These are phyloP conservation scores for Wakefieldia striispora DNA, from an alignment of 768 basidiomycete genomes.

Conservation along the genomic window DNA sequence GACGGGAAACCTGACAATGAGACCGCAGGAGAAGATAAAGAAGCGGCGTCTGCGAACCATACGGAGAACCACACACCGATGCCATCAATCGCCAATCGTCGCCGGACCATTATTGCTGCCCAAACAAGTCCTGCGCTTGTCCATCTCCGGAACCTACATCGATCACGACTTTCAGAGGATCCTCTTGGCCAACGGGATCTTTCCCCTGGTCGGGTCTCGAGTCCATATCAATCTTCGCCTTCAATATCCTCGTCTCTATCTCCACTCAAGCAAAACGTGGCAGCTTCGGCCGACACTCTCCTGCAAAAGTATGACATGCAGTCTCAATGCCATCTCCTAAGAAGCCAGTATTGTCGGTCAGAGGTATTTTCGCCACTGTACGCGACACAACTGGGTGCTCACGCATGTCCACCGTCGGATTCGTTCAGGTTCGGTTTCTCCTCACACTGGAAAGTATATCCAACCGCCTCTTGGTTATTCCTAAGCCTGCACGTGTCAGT, in stretches of 20 bases:
- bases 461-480: conserved; percentile 87
- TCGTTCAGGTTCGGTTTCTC: conserved; percentile 73
- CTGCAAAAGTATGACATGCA: conserved; percentile 65
- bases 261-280: conserved; percentile 43
- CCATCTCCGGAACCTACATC: conserved; percentile 51
- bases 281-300: conserved; percentile 51
- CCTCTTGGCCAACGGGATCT: conserved; percentile 68
- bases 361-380: conserved; percentile 52
- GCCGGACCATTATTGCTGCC: conserved; percentile 58
- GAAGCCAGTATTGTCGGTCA: conserved; percentile 85
- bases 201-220: conserved; percentile 33
- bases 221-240: conserved; percentile 71
- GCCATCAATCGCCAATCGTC: conserved; percentile 27
- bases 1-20: conserved; percentile 40
- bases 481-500: conserved; percentile 91
- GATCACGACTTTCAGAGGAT: conserved; percentile 64
- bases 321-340: conserved; percentile 69
- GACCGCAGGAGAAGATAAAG: conserved; percentile 18
- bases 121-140: conserved; percentile 75
- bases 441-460: conserved; percentile 89
- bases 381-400: neutral
- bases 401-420: neutral
- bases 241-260: conserved; percentile 52
- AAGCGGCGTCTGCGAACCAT: conserved; percentile 4
- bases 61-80: conserved; percentile 13